Base-by-base conservation (phyloP, 768 basidiomycete species). In the Paxillus ammoniavirescens region DNA sequence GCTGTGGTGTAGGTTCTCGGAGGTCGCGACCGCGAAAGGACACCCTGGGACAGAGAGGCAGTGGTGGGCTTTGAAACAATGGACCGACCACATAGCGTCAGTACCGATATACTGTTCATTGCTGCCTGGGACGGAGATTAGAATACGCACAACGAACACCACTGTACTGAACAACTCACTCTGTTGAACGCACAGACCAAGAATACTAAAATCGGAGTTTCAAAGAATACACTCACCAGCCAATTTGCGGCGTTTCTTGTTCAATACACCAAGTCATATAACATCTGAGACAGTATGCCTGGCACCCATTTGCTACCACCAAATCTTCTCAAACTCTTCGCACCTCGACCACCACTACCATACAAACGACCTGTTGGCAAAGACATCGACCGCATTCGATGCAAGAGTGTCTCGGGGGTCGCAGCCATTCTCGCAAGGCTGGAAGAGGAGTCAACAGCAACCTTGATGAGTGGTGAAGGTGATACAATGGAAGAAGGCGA, bases 291-390 rank as follows among this genome's bases (percentile, higher is more conserved):
- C 26, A 26, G 26, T 4, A 26, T 79, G 77, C 78, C 77, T 9
- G 89, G 89, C 45, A 93, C 92, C 4, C 91, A 95, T 73, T 79
- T 95, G 21, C 82, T 99, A 21, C 96, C 96, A 4, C 93, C 93
- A 3, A 97, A 98, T 73, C 83, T 99, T 49, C 86, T 98, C 70
- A 94, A 96, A 69, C 87, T 98, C 60, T 99, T 98, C 70, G 88
- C 93, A 0, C 94, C 97, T 4, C 85, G 97, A 7, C 93, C 96
- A 1, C 90, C 88, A 3, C 81, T 98, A 4, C 89, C 89, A 1
- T 98, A 93, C 67, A 65, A 85, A 30, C 86, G 93, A 8, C 94
- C 96, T 0, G 78, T 92, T 33, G 93, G 90, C 67, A 86, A 75
- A 61, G 92, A 97, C 66, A 84, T 91, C 36, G 82, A 91, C 72